Conservation (phyloP, 805 yeast species). For the Metschnikowia koreensis region DNA sequence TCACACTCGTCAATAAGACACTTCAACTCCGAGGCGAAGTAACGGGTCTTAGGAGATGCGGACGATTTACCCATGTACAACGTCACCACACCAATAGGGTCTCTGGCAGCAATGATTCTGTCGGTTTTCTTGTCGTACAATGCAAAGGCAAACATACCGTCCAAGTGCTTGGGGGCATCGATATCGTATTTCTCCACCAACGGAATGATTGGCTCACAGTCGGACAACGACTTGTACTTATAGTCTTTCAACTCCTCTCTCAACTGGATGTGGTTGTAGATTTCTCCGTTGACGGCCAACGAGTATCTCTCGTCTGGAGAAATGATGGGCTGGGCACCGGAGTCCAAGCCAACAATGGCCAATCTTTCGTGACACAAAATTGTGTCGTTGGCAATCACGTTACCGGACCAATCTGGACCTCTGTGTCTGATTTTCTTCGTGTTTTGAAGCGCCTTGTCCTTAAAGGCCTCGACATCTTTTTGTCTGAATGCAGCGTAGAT, state of each 20-base stretch:
- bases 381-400: slow-evolving; percentile 79
- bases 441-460: slow-evolving; percentile 83
- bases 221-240: slow-evolving; percentile 79
- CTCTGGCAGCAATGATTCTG: slow-evolving; percentile 94
- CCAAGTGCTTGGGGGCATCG: slow-evolving; percentile 89
- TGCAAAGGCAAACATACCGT: slow-evolving; percentile 98
- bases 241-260: slow-evolving; percentile 76
- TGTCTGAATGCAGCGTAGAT: slow-evolving; percentile 90
- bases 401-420: slow-evolving; percentile 99
- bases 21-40: slow-evolving; percentile 92
- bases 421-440: slow-evolving; percentile 95
- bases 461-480: slow-evolving; percentile 75
- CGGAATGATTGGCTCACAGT: slow-evolving; percentile 98
- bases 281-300: slow-evolving; percentile 95
- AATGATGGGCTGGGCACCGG: slow-evolving; percentile 97
- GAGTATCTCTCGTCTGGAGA: slow-evolving; percentile 70
- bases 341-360: slow-evolving; percentile 94
- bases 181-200: slow-evolving; percentile 79
- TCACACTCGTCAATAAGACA: slow-evolving; percentile 95
- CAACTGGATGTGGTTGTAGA: slow-evolving; percentile 90
- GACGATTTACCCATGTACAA: slow-evolving; percentile 87
- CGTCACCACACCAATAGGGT: slow-evolving; percentile 96
- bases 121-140: slow-evolving; percentile 81
- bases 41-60: slow-evolving; percentile 70
- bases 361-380: slow-evolving; percentile 92